These are phyloP conservation scores for Leccinum fibrillosum DNA, from an alignment of 768 basidiomycete genomes.

Conservation along the genomic window DNA sequence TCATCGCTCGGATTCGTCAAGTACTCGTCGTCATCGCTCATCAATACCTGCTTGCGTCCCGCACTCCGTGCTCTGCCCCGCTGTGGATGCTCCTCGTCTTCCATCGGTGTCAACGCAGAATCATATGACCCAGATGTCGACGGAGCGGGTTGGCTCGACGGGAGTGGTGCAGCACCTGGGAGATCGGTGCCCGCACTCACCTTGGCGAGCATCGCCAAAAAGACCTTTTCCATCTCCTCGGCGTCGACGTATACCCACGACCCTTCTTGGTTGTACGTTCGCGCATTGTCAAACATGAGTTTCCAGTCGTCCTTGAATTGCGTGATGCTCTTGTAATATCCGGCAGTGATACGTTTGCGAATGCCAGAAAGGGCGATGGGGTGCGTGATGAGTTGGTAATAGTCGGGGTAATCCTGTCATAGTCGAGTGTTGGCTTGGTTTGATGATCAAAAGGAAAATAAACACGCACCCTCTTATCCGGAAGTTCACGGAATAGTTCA, in stretches of 20 bases:
- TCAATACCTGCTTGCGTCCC: conserved; percentile 66
- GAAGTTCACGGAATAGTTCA: conserved; percentile 86
- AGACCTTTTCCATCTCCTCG: conserved; percentile 90
- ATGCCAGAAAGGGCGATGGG: conserved; percentile 89
- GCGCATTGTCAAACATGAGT: conserved; percentile 92
- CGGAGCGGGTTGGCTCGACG: conserved; percentile 23
- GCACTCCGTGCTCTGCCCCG: conserved; percentile 55
- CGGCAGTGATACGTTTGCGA: conserved; percentile 66
- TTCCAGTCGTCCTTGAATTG: conserved; percentile 77
- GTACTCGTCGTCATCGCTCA: conserved; percentile 66
- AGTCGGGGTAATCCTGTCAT: conserved; percentile 84
- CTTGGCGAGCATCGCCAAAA: conserved; percentile 66
- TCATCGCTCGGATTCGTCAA: conserved; percentile 72
- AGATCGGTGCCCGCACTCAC: conserved; percentile 65
- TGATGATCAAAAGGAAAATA: neutral
- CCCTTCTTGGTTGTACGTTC: conserved; percentile 91
- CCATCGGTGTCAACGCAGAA: conserved; percentile 75
- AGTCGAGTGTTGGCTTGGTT: conserved; percentile 10
- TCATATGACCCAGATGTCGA: conserved; percentile 51
- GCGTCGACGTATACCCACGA: conserved; percentile 95
- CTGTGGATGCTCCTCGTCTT: conserved; percentile 69
- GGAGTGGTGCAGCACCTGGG: conserved; percentile 60
- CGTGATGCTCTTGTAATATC: conserved; percentile 70
- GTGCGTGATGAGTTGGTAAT: conserved; percentile 81
- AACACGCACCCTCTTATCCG: conserved; percentile 62